phyloP scores from a whole-genome alignment of 2,329 filamentous ascomycete genomes.

The Pseudogymnoascus sp. region DNA sequence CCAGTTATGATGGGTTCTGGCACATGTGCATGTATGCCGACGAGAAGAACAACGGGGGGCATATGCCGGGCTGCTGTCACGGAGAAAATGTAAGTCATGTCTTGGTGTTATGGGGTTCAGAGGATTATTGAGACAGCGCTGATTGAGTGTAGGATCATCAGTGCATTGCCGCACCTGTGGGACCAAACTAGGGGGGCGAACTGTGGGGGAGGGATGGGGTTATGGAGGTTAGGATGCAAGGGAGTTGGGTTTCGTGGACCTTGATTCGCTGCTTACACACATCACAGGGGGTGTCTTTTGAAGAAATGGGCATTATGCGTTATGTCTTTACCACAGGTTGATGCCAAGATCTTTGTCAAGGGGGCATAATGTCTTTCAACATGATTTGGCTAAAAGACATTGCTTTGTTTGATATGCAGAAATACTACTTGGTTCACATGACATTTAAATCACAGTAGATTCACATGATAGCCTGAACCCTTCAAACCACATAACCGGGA shows the following conservation, averaged over 20 bases:
- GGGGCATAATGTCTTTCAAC: not conserved
- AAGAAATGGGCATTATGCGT: not conserved
- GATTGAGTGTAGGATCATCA: not conserved
- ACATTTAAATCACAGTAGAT: not conserved
- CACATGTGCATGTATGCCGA: not conserved
- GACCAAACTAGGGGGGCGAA: not conserved
- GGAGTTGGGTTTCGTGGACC: not conserved
- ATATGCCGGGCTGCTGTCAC: not conserved
- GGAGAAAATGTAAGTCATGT: slow-evolving; percentile 1
- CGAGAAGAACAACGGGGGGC: not conserved
- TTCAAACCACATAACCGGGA: not conserved
- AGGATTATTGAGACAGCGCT: not conserved
- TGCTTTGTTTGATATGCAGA: not conserved
- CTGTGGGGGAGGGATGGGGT: too few relatives aligned
- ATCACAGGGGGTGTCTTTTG: not conserved
- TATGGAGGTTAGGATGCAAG: not conserved
- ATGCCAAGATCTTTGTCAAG: not conserved
- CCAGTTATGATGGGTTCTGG: not conserved
- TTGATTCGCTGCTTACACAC: not conserved
- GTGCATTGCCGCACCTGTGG: not conserved
- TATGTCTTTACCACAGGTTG: not conserved
- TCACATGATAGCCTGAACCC: not conserved
- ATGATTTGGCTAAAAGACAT: not conserved
- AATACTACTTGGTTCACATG: not conserved
- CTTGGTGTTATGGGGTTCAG: not conserved